Percentiles rank a stretch among this genome's conserved stretches.
Conservation (phyloP, 768 basidiomycete genomes). For the Mycena amicta region DNA sequence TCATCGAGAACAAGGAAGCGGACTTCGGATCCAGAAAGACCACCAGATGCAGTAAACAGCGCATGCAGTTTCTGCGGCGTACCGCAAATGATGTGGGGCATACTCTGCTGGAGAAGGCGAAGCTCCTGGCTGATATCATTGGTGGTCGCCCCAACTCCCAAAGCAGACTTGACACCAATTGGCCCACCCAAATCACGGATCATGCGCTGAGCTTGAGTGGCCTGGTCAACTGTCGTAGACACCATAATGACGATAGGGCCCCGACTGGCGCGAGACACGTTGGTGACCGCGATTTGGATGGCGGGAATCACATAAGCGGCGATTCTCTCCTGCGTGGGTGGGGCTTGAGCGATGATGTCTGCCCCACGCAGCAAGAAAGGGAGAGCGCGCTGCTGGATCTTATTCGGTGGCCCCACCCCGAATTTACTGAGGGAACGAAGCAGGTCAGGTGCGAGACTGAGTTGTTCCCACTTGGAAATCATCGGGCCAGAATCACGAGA, state of each 20-base stretch:
- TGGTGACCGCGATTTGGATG: conserved; percentile 77
- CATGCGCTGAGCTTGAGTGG: conserved; percentile 95
- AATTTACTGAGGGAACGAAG: conserved; percentile 89
- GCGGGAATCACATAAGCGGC: conserved; percentile 95
- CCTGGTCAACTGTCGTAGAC: conserved; percentile 98
- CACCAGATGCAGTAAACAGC: conserved; percentile 80
- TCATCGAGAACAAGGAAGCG: conserved; percentile 95
- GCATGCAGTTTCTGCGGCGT: conserved; percentile 97
- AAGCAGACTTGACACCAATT: conserved; percentile 87
- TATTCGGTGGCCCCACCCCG: conserved; percentile 98
- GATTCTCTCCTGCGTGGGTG: conserved; percentile 97
- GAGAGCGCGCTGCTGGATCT: conserved; percentile 95
- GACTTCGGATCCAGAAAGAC: conserved; percentile 80
- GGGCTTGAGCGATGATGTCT: conserved; percentile 98
- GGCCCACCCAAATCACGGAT: conserved; percentile 91
- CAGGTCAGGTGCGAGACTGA: conserved; percentile 83
- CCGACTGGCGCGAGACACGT: conserved; percentile 60
- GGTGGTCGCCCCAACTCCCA: conserved; percentile 79
- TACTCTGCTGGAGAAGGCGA: conserved; percentile 83
- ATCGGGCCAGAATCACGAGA: conserved; percentile 77
- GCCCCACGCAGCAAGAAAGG: conserved; percentile 93
- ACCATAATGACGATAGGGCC: conserved; percentile 92
- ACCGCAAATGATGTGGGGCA: conserved; percentile 94
- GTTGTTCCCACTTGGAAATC: conserved; percentile 95
- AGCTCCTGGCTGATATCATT: conserved; percentile 75